Percentiles rank a stretch among this genome's conserved stretches.
Evolutionary conservation across 169 alveolate genomes (phyloP).

Genomic region (Cryptosporidium ryanae): DNA sequence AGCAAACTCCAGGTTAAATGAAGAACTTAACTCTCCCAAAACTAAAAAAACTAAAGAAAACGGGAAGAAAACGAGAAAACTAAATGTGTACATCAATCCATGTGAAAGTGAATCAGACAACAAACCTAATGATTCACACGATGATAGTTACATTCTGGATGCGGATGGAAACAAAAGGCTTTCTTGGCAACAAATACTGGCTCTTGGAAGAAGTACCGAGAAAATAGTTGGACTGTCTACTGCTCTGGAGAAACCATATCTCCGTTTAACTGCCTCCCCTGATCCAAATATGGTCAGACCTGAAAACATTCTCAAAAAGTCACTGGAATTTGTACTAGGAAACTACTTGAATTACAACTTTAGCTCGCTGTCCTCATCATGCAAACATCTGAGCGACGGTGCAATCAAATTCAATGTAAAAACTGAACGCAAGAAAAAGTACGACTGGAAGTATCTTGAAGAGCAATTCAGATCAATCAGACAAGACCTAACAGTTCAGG

Average conservation of each 20-base stretch:
- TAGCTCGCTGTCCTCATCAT: conserved; percentile 11
- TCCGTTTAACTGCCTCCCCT: conserved; percentile 85
- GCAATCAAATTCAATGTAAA: conserved; percentile 73
- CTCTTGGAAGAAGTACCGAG: conserved; percentile 64
- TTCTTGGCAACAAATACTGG: conserved; percentile 73
- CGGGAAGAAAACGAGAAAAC: not conserved
- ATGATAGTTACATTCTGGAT: conserved; percentile 17
- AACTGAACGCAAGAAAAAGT: conserved; percentile 16
- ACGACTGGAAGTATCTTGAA: conserved; percentile 86
- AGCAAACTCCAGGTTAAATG: too few species aligned
- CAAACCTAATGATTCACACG: not conserved
- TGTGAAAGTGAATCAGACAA: not conserved
- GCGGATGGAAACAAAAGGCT: conserved; percentile 55
- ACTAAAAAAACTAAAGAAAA: conserved; percentile 5
- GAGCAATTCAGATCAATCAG: conserved; percentile 92
- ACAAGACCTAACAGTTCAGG: conserved; percentile 94
- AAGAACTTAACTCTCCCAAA: not conserved
- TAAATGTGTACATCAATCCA: not conserved
- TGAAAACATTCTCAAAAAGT: conserved; percentile 78
- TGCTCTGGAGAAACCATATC: conserved; percentile 83
- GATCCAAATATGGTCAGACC: conserved; percentile 85
- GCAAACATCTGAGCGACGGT: conserved; percentile 61
- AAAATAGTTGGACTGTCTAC: conserved; percentile 82
- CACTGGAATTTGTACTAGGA: conserved; percentile 74
- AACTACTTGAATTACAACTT: conserved; percentile 71